These are phyloP conservation scores for Pelargonium nanum DNA, from an alignment of 345 rosid genomes.

Conservation along the genomic window DNA sequence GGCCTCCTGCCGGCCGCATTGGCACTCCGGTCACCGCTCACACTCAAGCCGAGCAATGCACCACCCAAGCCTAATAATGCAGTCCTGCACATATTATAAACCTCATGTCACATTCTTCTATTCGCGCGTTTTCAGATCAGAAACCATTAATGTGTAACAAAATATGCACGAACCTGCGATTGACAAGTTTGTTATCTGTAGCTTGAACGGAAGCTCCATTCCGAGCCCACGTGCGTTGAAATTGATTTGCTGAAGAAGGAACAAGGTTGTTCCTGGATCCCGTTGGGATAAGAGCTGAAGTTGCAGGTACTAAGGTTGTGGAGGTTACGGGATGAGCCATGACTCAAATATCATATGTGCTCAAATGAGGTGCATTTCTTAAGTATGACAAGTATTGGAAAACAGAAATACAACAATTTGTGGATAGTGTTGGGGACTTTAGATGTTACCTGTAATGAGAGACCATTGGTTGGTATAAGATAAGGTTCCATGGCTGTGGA, in stretches of 20 bases:
- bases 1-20: constrained; percentile 56
- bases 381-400: background rate
- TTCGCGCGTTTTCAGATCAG: no score
- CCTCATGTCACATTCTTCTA: background rate
- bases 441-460: no score
- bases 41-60: constrained; percentile 35
- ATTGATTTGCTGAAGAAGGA: background rate
- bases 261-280: no score
- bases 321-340: background rate
- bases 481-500: constrained; percentile 27
- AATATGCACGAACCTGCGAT: background rate
- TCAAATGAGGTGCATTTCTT: background rate
- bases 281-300: no score
- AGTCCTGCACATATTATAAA: constrained; percentile 22
- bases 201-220: background rate
- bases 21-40: constrained; percentile 23
- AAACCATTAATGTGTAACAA: background rate
- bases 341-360: background rate
- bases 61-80: constrained; percentile 33
- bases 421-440: no score
- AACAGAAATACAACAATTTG: no score
- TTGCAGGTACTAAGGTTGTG: background rate
- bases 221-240: background rate
- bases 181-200: background rate
- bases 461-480: constrained; percentile 38